Conservation (phyloP, 495 filamentous ascomycete species). For the Patellaria atrata region DNA sequence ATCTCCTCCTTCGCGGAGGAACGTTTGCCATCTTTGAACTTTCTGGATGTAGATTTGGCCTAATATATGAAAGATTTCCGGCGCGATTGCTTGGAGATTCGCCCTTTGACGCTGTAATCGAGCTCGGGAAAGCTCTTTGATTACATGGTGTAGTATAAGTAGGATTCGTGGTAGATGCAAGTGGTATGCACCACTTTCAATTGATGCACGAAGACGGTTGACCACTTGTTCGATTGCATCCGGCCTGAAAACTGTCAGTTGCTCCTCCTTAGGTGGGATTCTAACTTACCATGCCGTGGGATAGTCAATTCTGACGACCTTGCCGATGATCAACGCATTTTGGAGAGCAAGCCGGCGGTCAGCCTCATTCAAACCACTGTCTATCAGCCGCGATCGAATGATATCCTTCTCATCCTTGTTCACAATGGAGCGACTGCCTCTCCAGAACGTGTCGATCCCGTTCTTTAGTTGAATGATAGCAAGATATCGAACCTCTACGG, state of each 20-base stretch:
- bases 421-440: conserved; percentile 56
- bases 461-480: conserved; percentile 90
- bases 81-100: conserved; percentile 57
- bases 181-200: conserved; percentile 31
- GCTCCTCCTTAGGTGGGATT: background rate
- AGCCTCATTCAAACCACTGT: conserved; percentile 58
- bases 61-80: conserved; percentile 65
- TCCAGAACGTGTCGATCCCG: conserved; percentile 89
- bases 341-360: conserved; percentile 62
- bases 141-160: conserved; percentile 62
- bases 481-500: conserved; percentile 66
- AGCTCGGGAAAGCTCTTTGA: conserved; percentile 79
- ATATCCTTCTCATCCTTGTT: conserved; percentile 54
- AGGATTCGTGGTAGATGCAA: conserved; percentile 55
- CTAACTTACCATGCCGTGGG: conserved; percentile 52
- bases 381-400: conserved; percentile 58
- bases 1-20: conserved; percentile 38
- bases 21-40: conserved; percentile 52
- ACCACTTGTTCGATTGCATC: conserved; percentile 42
- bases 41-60: conserved; percentile 63
- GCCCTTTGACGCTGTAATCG: conserved; percentile 54
- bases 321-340: conserved; percentile 75
- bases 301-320: conserved; percentile 78
- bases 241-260: conserved; percentile 25
- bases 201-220: conserved; percentile 40